Conservation (phyloP, 306 rosid species). For the Betula pendula region DNA sequence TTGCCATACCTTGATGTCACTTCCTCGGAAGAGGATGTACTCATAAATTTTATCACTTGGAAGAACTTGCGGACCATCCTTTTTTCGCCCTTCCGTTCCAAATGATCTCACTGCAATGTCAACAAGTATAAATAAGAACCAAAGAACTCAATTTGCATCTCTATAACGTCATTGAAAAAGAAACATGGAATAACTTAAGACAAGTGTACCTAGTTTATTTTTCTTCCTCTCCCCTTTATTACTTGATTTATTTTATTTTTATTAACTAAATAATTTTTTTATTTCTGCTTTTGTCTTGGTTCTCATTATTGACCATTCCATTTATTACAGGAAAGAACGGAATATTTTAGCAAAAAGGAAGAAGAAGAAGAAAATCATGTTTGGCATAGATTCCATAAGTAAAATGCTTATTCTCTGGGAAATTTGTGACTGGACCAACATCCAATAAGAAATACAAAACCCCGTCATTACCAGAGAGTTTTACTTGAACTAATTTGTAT, state of each 20-base stretch:
- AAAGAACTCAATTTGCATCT: not conserved
- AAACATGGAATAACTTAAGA: not conserved
- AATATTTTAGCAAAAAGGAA: no score
- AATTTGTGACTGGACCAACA: no score
- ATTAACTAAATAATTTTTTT: not conserved
- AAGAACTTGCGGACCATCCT: conserved; percentile 10
- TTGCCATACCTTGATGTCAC: conserved; percentile 7
- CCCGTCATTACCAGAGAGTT: not conserved
- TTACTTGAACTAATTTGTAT: not conserved
- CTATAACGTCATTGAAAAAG: not conserved
- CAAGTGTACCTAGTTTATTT: not conserved
- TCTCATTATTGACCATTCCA: no score
- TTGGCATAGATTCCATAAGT: not conserved
- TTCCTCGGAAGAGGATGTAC: conserved; percentile 17
- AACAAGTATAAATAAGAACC: not conserved
- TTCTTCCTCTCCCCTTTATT: not conserved
- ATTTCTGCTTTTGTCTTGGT: not conserved
- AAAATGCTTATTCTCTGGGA: not conserved
- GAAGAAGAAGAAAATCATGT: not conserved
- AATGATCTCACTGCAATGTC: conserved; percentile 15
- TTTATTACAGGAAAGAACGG: not conserved
- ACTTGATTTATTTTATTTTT: not conserved
- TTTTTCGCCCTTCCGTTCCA: conserved; percentile 11
- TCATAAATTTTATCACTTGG: conserved; percentile 8
- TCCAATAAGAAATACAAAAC: not conserved